These are phyloP conservation scores for Diplocarpon mali DNA, from an alignment of 2,329 filamentous ascomycete genomes.

Conservation along the genomic window DNA sequence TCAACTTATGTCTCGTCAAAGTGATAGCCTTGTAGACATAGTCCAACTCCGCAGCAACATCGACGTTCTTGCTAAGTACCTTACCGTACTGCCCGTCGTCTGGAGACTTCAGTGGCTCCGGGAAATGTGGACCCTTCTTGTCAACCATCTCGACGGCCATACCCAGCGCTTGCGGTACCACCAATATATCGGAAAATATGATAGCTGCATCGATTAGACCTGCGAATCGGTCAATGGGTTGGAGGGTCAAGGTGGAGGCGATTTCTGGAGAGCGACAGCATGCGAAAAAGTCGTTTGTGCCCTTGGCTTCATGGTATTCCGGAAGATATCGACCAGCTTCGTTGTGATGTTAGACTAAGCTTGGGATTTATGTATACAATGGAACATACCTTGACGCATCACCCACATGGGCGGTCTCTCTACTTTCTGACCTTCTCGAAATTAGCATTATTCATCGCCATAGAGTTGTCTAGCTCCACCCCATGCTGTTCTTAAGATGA, in stretches of 20 bases:
- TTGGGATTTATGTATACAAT: not conserved
- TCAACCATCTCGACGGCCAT: conserved; percentile 99
- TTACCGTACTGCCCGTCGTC: conserved; percentile 72
- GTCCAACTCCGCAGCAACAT: conserved; percentile 72
- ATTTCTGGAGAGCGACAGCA: conserved; percentile 92
- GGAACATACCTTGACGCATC: conserved; percentile 82
- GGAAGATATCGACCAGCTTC: conserved; percentile 90
- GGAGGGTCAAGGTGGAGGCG: conserved; percentile 83
- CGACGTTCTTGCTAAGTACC: conserved; percentile 66
- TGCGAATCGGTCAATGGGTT: conserved; percentile 84
- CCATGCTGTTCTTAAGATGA: conserved; percentile 80
- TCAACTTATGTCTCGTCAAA: conserved; percentile 75
- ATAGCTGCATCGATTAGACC: conserved; percentile 93
- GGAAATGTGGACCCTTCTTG: conserved; percentile 93
- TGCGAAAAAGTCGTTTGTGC: conserved; percentile 85
- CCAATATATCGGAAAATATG: conserved; percentile 97
- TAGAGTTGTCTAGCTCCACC: conserved; percentile 38
- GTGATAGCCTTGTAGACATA: conserved; percentile 97
- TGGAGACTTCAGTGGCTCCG: conserved; percentile 67
- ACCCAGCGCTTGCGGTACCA: conserved; percentile 94
- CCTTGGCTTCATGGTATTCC: conserved; percentile 95
- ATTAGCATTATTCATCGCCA: conserved; percentile 2
- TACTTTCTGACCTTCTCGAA: conserved; percentile 62
- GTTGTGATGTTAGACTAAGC: not conserved
- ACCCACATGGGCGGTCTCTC: conserved; percentile 96